A percentile compares a stretch with the other conserved stretches of the same genome.
These are phyloP conservation scores for Avena atlantica DNA, from an alignment of 176 grass and related monocot species.

Conservation along the genomic window DNA sequence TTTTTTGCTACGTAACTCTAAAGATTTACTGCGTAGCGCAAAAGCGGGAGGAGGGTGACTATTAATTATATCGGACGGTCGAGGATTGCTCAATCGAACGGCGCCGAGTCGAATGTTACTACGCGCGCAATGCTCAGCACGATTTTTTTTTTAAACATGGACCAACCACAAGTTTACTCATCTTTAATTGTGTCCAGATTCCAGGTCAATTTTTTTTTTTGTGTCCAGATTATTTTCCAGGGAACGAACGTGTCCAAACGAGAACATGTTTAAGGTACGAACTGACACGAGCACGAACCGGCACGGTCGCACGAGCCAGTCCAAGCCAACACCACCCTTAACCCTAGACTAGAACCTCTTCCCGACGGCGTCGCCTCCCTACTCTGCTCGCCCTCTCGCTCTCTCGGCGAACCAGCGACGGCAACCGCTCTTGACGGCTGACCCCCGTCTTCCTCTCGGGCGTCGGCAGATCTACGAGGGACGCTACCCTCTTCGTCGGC, in stretches of 20 bases:
- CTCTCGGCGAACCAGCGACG: slow-evolving; percentile 13
- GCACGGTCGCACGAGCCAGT: not conserved
- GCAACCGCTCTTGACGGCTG: not conserved
- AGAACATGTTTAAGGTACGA: not conserved
- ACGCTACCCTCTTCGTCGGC: not conserved
- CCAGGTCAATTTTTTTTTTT: no score
- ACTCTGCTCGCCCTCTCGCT: not conserved
- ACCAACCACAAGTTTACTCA: no score
- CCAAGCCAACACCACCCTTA: not conserved
- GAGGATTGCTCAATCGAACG: no score
- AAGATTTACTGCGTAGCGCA: no score
- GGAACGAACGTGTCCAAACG: not conserved
- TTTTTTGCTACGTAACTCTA: no score
- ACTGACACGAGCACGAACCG: not conserved
- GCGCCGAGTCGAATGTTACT: no score
- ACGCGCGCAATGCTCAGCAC: no score
- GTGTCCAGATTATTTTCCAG: not conserved
- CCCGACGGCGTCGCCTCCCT: not conserved
- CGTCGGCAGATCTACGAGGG: not conserved
- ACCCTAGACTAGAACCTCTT: slow-evolving; percentile 27
- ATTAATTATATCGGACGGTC: no score
- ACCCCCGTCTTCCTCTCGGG: not conserved
- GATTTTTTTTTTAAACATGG: no score
- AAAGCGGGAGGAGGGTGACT: no score
- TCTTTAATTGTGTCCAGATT: no score